These are phyloP conservation scores for Alternaria ventricosa DNA, from an alignment of 2,329 filamentous ascomycete species.

Conservation along the genomic window DNA sequence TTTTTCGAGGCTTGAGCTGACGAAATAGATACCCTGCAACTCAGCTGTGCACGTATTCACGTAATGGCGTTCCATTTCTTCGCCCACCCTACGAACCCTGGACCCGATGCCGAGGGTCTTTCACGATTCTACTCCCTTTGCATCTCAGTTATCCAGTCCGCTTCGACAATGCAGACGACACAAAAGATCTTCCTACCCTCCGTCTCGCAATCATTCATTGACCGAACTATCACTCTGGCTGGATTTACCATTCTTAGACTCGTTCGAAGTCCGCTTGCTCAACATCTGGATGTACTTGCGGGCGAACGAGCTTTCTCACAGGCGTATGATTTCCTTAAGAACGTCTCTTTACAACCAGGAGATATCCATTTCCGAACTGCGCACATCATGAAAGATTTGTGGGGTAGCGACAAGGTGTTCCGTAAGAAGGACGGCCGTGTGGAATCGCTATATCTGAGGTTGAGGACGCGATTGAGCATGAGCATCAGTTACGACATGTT, in stretches of 20 bases:
- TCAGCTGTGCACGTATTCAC: conserved; percentile 45
- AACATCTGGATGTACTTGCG: conserved; percentile 40
- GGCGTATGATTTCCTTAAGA: conserved; percentile 41
- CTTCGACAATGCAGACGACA: conserved; percentile 24
- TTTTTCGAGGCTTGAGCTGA: conserved; percentile 13
- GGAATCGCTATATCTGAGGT: conserved; percentile 40
- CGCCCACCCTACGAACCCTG: conserved; percentile 34
- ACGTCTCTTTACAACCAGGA: conserved; percentile 41
- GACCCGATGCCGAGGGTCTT: conserved; percentile 36
- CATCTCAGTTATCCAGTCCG: conserved; percentile 38
- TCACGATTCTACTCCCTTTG: conserved; percentile 42
- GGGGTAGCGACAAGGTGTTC: conserved; percentile 44
- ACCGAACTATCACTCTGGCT: conserved; percentile 41
- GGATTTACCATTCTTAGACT: conserved; percentile 45
- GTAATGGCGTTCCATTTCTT: conserved; percentile 48
- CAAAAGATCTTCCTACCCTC: conserved; percentile 35
- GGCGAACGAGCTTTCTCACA: conserved; percentile 44
- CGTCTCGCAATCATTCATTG: conserved; percentile 42
- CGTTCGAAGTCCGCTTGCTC: conserved; percentile 35
- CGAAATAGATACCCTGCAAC: conserved; percentile 38
- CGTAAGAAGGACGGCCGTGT: conserved; percentile 39
- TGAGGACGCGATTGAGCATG: conserved; percentile 46
- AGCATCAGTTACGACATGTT: conserved; percentile 50
- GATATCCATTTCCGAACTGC: conserved; percentile 40
- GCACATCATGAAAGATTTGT: conserved; percentile 44